phyloP scores from a whole-genome alignment of 2,329 filamentous ascomycete species.

The Curvularia hawaiiensis region DNA sequence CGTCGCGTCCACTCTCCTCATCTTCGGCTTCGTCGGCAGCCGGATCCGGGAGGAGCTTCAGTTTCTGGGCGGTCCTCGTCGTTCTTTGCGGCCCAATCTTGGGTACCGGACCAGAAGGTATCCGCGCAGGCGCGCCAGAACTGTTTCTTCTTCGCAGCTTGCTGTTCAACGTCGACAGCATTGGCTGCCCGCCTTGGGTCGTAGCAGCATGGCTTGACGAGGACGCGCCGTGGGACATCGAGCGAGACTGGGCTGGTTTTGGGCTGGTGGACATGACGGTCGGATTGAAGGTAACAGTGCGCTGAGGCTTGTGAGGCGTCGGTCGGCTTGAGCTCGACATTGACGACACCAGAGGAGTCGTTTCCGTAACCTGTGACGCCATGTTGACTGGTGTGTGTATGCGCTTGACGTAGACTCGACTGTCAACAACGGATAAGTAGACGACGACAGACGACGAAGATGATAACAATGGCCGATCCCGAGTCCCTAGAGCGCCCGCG shows the following conservation, averaged over 20 bases:
- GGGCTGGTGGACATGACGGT: constrained; percentile 56
- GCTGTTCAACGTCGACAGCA: constrained; percentile 79
- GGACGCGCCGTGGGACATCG: constrained; percentile 35
- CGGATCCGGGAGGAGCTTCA: constrained; percentile 94
- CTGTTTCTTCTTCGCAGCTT: constrained; percentile 87
- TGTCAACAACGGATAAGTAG: not conserved
- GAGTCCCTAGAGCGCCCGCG: constrained; percentile 18
- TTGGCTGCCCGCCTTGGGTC: constrained; percentile 47
- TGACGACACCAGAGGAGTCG: constrained; percentile 46
- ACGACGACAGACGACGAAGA: constrained; percentile 5
- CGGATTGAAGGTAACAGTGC: constrained; percentile 79
- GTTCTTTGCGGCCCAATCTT: constrained; percentile 96
- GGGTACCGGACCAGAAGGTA: constrained; percentile 50
- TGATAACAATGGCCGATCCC: constrained; percentile 11
- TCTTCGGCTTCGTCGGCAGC: constrained; percentile 77
- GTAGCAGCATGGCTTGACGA: constrained; percentile 39
- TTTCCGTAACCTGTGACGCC: constrained; percentile 45
- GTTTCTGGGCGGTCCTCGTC: constrained; percentile 93
- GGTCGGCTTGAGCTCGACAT: constrained; percentile 35
- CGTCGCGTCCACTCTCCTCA: constrained; percentile 91
- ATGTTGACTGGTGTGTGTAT: constrained; percentile 24
- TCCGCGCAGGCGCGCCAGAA: constrained; percentile 65
- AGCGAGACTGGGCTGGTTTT: constrained; percentile 41
- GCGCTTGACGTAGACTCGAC: constrained; percentile 1
- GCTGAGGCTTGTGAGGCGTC: constrained; percentile 50